These are phyloP conservation scores for Hypericum androsaemum DNA, from an alignment of 345 rosid genomes.

Conservation along the genomic window DNA sequence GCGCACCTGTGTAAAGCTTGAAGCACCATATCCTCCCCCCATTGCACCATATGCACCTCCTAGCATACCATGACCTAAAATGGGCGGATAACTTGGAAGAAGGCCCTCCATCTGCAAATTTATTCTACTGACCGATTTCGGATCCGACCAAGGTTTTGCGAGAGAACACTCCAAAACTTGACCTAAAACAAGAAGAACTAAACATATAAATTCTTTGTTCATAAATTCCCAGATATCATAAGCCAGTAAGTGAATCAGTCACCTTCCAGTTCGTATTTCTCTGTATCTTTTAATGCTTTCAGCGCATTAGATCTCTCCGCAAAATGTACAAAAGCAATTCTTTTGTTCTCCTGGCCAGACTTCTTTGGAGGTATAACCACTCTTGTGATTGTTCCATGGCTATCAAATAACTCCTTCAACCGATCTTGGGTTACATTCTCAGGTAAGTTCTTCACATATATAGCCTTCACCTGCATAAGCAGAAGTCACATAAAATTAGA, in stretches of 20 bases:
- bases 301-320: constrained; percentile 83
- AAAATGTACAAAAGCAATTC: constrained; percentile 87
- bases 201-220: background rate
- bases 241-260: constrained; percentile 6
- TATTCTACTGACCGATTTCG: constrained; percentile 42
- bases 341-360: constrained; percentile 70
- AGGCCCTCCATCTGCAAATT: constrained; percentile 46
- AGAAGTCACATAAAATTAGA: constrained; percentile 8
- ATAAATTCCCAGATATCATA: constrained; percentile 5
- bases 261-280: constrained; percentile 91
- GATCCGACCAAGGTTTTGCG: constrained; percentile 91
- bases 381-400: constrained; percentile 71
- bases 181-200: constrained; percentile 36
- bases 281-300: constrained; percentile 78
- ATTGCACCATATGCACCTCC: constrained; percentile 56
- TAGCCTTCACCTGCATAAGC: constrained; percentile 64
- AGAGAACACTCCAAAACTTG: constrained; percentile 82
- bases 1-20: constrained; percentile 70
- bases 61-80: constrained; percentile 55
- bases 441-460: constrained; percentile 86
- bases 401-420: constrained; percentile 63
- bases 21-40: constrained; percentile 56
- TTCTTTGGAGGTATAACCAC: constrained; percentile 86
- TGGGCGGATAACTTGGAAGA: constrained; percentile 61
- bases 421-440: constrained; percentile 64